Evolutionary conservation across 2,329 filamentous ascomycete species (phyloP).

Genomic region (Alternaria postmessia): DNA sequence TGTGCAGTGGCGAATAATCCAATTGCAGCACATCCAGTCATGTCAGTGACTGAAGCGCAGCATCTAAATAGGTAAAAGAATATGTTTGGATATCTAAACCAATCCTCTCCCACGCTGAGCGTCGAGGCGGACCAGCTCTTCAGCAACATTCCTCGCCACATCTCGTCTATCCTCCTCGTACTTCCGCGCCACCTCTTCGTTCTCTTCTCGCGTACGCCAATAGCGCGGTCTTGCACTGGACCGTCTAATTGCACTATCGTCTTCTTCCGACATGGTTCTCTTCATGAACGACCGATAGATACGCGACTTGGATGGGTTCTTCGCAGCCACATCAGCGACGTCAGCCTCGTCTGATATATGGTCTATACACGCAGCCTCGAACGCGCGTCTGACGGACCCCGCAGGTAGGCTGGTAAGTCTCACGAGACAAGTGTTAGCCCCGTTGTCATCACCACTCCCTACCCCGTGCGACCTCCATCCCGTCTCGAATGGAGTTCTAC

Average conservation of each 20-base stretch:
- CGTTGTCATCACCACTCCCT: not conserved
- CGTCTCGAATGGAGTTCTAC: conserved; percentile 34
- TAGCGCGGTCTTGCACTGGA: conserved; percentile 21
- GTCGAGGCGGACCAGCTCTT: conserved; percentile 13
- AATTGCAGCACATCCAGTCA: too few relatives aligned
- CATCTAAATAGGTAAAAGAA: not conserved
- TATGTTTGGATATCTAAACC: not conserved
- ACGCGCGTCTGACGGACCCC: conserved; percentile 29
- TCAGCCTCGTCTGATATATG: not conserved
- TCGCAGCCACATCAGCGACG: not conserved
- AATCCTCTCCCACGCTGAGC: not conserved
- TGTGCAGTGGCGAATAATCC: too few relatives aligned
- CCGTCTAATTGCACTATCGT: conserved; percentile 8
- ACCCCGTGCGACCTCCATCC: conserved; percentile 41
- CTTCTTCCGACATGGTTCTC: conserved; percentile 2
- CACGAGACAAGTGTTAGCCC: conserved; percentile 11
- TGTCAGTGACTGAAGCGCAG: too few relatives aligned
- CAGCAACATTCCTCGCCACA: conserved; percentile 11
- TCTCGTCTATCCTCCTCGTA: conserved; percentile 19
- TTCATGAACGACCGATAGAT: conserved; percentile 25
- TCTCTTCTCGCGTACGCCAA: conserved; percentile 22
- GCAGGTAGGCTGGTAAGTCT: conserved; percentile 14
- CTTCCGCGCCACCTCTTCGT: conserved; percentile 17
- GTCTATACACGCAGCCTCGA: conserved; percentile 21
- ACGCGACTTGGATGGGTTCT: not conserved